Evolutionary conservation across 768 basidiomycete species (phyloP), one percentile per base, ranked within the genome.

Genomic region (Lyophyllum shimeji): DNA sequence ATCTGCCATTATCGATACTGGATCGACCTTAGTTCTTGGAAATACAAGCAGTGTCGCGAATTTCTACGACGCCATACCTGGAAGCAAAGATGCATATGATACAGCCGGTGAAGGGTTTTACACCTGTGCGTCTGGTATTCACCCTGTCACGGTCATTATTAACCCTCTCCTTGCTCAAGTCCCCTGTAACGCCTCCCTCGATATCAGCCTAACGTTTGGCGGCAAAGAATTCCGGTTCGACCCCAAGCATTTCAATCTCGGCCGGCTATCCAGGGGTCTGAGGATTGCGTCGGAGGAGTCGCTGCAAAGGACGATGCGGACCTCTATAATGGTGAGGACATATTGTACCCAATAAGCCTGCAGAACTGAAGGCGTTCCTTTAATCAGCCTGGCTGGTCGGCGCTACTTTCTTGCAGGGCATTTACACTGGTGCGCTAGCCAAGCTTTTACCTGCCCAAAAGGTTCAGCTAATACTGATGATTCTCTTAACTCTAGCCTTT

Each of bases 261-360:
- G 83, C 57, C 57, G 52, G 39, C 77, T 74, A 46, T 61, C 83
- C 78, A 77, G 18, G 70, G 71, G 44, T 89, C 86, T 58, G 59
- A 71, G 0, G 80, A 84, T 46, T 83, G 84, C 27, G 80, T 89
- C 61, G 76, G 77, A 13, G 69, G 65, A 13, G 58, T 71, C 23
- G 58, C 58, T 34, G 58, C 58, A 31, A 21, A 55, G 23, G 59
- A 64, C 23, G 40, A 21, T 12, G 50, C 37, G 34, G 12, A 5
- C 34, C 34, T 37, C 8, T 6, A 11, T 37, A 13, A 20, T n/a
- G 2, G 25, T 50, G 42, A 12, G 21, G 3, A 46, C n/a, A 29
- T 4, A 9, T 9, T 29, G 5, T 29, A 29, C 29, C 29, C 29
- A 29, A 9, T 29, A 5, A 29, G 17, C 11, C 17, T 29, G 25